These are phyloP conservation scores for Hypoxylon sp. DNA, from an alignment of 2,329 filamentous ascomycete species.

Conservation along the genomic window DNA sequence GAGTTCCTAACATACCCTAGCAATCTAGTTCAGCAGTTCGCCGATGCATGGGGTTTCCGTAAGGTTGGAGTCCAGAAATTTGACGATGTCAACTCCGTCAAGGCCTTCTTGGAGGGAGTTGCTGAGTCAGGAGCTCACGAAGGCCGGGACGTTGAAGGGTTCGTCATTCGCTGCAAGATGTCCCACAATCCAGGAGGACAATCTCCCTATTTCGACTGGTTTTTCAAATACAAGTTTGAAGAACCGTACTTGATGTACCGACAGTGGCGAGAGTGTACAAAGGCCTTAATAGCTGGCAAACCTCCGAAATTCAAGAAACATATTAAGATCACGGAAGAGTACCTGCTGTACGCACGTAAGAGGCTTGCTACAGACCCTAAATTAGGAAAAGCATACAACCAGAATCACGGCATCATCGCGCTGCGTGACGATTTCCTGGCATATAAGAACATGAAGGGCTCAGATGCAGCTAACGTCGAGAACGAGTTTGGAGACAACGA, in stretches of 20 bases:
- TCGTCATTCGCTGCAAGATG: slow-evolving; percentile 91
- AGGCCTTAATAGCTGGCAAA: slow-evolving; percentile 83
- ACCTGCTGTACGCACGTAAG: slow-evolving; percentile 83
- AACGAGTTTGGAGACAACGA: slow-evolving; percentile 66
- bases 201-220: slow-evolving; percentile 87
- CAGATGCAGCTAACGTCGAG: slow-evolving; percentile 87
- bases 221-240: slow-evolving; percentile 99
- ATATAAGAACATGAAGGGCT: slow-evolving; percentile 86
- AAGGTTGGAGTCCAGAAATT: slow-evolving; percentile 86
- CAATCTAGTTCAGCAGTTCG: slow-evolving; percentile 87
- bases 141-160: slow-evolving; percentile 94
- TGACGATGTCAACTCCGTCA: slow-evolving; percentile 80
- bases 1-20: slow-evolving; percentile 91
- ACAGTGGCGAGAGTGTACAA: slow-evolving; percentile 98
- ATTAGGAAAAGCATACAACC: slow-evolving; percentile 79
- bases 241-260: slow-evolving; percentile 99
- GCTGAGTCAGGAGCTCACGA: slow-evolving; percentile 92
- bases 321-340: slow-evolving; percentile 89
- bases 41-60: slow-evolving; percentile 92
- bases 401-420: slow-evolving; percentile 95
- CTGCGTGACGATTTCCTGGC: slow-evolving; percentile 89
- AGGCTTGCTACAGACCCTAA: slow-evolving; percentile 78
- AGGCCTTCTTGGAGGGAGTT: slow-evolving; percentile 84
- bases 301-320: slow-evolving; percentile 88
- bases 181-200: slow-evolving; percentile 63